These are phyloP conservation scores for Colletotrichum abscissum DNA, from an alignment of 2,329 filamentous ascomycete species.

Conservation along the genomic window DNA sequence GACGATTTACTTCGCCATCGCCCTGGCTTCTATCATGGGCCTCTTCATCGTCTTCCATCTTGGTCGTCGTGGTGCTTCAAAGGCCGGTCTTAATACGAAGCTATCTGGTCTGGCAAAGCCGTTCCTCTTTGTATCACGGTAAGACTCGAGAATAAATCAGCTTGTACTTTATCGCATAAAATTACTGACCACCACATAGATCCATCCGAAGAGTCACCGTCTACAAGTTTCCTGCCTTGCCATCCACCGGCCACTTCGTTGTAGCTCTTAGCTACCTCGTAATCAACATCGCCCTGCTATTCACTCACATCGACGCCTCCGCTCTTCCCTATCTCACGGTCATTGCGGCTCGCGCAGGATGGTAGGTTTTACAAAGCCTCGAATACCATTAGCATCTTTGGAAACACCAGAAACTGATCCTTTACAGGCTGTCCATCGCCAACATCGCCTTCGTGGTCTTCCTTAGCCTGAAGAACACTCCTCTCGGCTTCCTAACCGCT, in stretches of 20 bases:
- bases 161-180: not conserved
- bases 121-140: conserved; percentile 32
- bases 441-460: conserved; percentile 66
- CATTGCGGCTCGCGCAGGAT: conserved; percentile 51
- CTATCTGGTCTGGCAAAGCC: conserved; percentile 10
- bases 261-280: conserved; percentile 44
- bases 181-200: conserved; percentile 9
- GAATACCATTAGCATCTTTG: not conserved
- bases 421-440: conserved; percentile 48
- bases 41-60: conserved; percentile 31
- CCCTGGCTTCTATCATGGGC: conserved; percentile 20
- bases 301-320: conserved; percentile 47
- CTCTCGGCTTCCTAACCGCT: conserved; percentile 61
- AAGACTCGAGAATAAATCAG: not conserved
- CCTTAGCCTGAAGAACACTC: conserved; percentile 67
- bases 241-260: conserved; percentile 44
- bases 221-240: conserved; percentile 30
- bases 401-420: not conserved
- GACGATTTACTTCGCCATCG: conserved; percentile 38
- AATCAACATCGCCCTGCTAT: conserved; percentile 47
- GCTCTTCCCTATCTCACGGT: conserved; percentile 45
- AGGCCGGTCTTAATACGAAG: conserved; percentile 16
- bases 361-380: conserved; percentile 43
- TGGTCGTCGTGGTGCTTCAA: conserved; percentile 24
- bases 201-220: conserved; percentile 25